phyloP scores from a whole-genome alignment of 352 stramenopile species.

The Phytophthora pinifolia region DNA sequence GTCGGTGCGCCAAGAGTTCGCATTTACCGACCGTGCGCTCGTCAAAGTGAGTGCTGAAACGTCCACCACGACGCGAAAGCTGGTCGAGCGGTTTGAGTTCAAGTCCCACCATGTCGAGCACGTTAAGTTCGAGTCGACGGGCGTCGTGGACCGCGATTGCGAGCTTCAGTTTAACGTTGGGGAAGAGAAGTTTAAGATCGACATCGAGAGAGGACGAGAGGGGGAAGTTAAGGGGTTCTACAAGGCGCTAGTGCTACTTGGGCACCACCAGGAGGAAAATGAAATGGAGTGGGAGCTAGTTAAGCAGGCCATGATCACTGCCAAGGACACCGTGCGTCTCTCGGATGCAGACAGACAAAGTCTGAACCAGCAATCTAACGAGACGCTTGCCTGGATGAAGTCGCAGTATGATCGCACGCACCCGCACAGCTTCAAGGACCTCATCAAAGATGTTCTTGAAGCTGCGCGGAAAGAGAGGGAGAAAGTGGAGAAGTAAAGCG shows the following conservation, averaged over 20 bases:
- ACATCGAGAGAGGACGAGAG: conserved; percentile 9
- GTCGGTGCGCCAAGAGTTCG: conserved; percentile 54
- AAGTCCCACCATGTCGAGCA: conserved; percentile 23
- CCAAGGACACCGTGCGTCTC: conserved; percentile 35
- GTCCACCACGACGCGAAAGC: conserved; percentile 33
- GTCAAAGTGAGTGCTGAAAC: conserved; percentile 36
- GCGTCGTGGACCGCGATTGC: conserved; percentile 47
- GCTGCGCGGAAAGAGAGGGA: conserved; percentile 9
- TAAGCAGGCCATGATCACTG: conserved; percentile 25
- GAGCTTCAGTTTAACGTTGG: conserved; percentile 45
- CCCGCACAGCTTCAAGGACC: conserved; percentile 38
- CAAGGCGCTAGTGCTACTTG: conserved; percentile 42
- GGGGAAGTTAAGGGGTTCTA: conserved; percentile 23
- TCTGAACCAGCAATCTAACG: conserved; percentile 41
- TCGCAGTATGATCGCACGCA: conserved; percentile 34
- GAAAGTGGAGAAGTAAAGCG: conserved; percentile 4
- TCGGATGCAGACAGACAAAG: conserved; percentile 36
- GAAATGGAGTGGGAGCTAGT: conserved; percentile 38
- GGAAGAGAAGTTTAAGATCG: conserved; percentile 27
- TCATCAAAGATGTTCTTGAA: conserved; percentile 31
- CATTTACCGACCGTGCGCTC: conserved; percentile 58
- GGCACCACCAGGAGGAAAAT: conserved; percentile 37
- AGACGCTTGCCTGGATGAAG: conserved; percentile 41
- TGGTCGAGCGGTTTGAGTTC: conserved; percentile 41
- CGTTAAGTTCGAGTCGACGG: conserved; percentile 47